These are phyloP conservation scores for Kazachstania sp. DNA, from an alignment of 1,139 yeast genomes.

Conservation along the genomic window DNA sequence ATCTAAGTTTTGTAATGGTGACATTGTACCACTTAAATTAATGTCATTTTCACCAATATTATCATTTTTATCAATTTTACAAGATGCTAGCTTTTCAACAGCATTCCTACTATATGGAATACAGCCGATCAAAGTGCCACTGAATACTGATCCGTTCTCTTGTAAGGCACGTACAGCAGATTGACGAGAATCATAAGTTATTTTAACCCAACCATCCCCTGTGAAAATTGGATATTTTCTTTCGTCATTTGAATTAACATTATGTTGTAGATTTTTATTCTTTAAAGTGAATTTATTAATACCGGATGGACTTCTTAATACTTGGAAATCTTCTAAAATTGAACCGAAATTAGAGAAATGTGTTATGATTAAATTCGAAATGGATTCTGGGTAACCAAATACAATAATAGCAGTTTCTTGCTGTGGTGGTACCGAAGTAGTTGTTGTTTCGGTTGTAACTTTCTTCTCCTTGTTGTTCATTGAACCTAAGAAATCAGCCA, in stretches of 20 bases:
- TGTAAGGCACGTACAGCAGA: conserved; percentile 77
- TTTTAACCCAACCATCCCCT: conserved; percentile 82
- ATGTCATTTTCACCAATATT: conserved; percentile 41
- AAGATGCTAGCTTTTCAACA: conserved; percentile 54
- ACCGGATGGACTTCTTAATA: conserved; percentile 27
- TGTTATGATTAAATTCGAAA: conserved; percentile 57
- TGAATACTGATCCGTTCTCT: conserved; percentile 68
- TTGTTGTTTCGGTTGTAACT: conserved; percentile 1
- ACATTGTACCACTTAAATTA: conserved; percentile 1
- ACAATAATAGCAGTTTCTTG: conserved; percentile 64
- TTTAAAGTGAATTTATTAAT: conserved; percentile 22
- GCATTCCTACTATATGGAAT: conserved; percentile 56
- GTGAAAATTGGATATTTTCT: conserved; percentile 57
- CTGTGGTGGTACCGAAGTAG: conserved; percentile 8
- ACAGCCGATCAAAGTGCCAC: conserved; percentile 70
- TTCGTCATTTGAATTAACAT: conserved; percentile 11
- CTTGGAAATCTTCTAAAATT: conserved; percentile 66
- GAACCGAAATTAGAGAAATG: conserved; percentile 77
- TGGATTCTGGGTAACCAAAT: conserved; percentile 79
- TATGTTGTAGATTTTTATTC: conserved; percentile 4
- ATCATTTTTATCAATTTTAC: conserved; percentile 43
- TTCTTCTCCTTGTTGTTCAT: background rate
- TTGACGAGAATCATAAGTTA: conserved; percentile 69
- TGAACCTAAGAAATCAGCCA: background rate
- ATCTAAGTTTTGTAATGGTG: background rate